Percentiles rank a stretch among this genome's conserved stretches.
These are phyloP conservation scores for Singerocomus inundabilis DNA, from an alignment of 1,284 basidiomycete genomes.

Conservation along the genomic window DNA sequence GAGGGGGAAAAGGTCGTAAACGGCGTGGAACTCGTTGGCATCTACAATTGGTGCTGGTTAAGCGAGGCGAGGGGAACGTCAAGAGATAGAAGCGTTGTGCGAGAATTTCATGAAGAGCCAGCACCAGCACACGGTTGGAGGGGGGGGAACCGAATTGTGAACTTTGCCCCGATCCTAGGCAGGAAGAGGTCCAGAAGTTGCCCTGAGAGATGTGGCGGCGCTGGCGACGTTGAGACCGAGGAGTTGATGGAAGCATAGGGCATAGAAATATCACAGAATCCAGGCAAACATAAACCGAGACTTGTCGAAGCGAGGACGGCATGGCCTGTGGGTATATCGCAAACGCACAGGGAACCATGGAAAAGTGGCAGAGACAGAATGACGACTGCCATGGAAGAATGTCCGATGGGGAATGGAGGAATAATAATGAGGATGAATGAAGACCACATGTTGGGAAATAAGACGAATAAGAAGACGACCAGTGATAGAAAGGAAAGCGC, in stretches of 20 bases:
- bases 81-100: slow-evolving; percentile 1
- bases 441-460: slow-evolving; percentile 29
- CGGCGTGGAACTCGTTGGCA: slow-evolving; percentile 27
- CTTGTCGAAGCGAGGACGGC: slow-evolving; percentile 17
- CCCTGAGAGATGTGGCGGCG: slow-evolving; percentile 11
- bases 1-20: slow-evolving; percentile 19
- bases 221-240: slow-evolving; percentile 19
- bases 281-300: slow-evolving; percentile 24
- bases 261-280: slow-evolving; percentile 23
- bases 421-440: slow-evolving; percentile 24
- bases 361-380: slow-evolving; percentile 16
- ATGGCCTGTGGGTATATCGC: slow-evolving; percentile 26
- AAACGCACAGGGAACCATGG: slow-evolving; percentile 13
- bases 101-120: slow-evolving; percentile 10
- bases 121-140: slow-evolving; percentile 2
- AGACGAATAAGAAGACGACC: slow-evolving; percentile 25
- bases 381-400: slow-evolving; percentile 22
- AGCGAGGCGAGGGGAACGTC: slow-evolving; percentile 1
- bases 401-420: slow-evolving; percentile 26
- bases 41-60: slow-evolving; percentile 18
- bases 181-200: slow-evolving; percentile 14
- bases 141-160: slow-evolving; percentile 2
- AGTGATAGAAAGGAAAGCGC: slow-evolving; percentile 24
- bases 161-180: slow-evolving; percentile 3
- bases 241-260: slow-evolving; percentile 25